Percentiles rank a stretch among this genome's conserved stretches.
phyloP scores from a whole-genome alignment of 805 yeast species.

The Saccharomycopsis fodiens region DNA sequence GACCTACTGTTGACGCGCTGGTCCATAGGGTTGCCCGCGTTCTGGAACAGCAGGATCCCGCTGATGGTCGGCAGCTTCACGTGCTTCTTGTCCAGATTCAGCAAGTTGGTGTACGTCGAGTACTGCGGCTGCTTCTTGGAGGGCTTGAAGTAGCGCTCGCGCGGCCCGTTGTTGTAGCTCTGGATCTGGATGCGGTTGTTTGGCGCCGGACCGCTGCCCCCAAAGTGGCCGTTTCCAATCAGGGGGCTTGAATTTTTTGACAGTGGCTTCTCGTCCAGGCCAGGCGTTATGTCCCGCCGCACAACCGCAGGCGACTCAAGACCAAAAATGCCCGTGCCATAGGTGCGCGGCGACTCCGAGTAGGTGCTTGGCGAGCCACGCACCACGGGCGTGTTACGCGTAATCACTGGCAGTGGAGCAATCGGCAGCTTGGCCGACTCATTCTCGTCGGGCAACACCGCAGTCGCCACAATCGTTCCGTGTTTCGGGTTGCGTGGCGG shows the following conservation, averaged over 20 bases:
- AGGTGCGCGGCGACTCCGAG: conserved; percentile 13
- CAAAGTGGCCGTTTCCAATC: background rate
- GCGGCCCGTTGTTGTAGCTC: background rate
- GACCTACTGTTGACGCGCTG: background rate
- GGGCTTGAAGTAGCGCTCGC: conserved; percentile 11
- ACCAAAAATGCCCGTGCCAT: conserved; percentile 19
- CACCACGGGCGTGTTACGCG: background rate
- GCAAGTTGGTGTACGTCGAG: conserved; percentile 5
- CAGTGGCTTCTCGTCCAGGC: background rate
- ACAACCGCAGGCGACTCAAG: conserved; percentile 17
- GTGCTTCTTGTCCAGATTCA: conserved; percentile 5
- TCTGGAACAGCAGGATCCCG: background rate
- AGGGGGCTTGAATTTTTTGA: background rate
- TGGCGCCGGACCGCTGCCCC: background rate
- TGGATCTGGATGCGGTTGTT: background rate
- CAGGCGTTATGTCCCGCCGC: conserved; percentile 11
- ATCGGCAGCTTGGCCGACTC: background rate
- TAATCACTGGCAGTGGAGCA: conserved; percentile 7
- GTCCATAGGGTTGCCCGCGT: conserved; percentile 1
- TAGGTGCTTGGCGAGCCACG: conserved; percentile 2
- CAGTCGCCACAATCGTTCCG: background rate
- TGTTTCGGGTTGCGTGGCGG: background rate
- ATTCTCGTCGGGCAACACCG: too few species aligned
- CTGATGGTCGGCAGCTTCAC: conserved; percentile 15
- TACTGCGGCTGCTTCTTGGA: conserved; percentile 9